Percentiles rank a stretch among this genome's conserved stretches.
These are phyloP conservation scores for Botryotinia convoluta DNA, from an alignment of 2,329 filamentous ascomycete species.

Conservation along the genomic window DNA sequence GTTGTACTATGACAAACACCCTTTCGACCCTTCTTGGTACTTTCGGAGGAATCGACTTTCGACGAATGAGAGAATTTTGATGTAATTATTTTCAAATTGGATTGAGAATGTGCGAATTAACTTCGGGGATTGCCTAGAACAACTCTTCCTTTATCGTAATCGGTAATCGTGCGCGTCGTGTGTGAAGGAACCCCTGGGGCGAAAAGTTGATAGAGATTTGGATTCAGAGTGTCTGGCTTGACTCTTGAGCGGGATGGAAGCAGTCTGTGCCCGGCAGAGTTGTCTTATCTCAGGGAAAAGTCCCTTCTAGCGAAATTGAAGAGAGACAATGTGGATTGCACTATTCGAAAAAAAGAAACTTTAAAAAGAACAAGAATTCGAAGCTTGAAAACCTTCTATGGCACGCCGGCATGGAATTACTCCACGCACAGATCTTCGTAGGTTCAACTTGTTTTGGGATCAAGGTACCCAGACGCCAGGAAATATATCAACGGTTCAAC, in stretches of 20 bases:
- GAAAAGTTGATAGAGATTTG: background rate
- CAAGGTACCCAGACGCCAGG: background rate
- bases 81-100: background rate
- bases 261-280: slow-evolving; percentile 1
- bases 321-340: slow-evolving; percentile 9
- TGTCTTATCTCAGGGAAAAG: background rate
- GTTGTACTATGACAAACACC: background rate
- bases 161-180: background rate
- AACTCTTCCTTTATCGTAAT: background rate
- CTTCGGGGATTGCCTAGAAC: background rate
- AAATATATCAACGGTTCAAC: slow-evolving; percentile 7
- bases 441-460: background rate
- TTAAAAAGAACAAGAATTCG: background rate
- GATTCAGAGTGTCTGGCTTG: background rate
- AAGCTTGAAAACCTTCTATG: background rate
- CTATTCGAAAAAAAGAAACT: background rate
- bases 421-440: slow-evolving; percentile 7
- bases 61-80: slow-evolving; percentile 14
- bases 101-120: slow-evolving; percentile 12
- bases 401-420: background rate
- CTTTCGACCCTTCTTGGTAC: background rate
- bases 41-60: background rate
- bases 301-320: slow-evolving; percentile 17
- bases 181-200: background rate
- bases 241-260: background rate